phyloP scores from a whole-genome alignment of 129 eudicot species.

The Logfia minima region DNA sequence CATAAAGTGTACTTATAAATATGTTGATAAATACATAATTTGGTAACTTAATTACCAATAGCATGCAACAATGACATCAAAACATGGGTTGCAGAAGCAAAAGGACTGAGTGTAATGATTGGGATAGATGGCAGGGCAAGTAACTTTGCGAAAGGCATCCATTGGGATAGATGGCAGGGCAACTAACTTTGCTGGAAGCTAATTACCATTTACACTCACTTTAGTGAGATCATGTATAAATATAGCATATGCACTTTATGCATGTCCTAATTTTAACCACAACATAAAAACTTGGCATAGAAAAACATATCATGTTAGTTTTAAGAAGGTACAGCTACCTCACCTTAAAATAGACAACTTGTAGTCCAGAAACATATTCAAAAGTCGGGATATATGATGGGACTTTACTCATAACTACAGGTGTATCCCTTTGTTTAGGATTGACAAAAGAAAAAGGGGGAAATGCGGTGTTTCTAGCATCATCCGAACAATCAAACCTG shows the following conservation, averaged over 20 bases:
- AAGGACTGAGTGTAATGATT: slow-evolving; percentile 83
- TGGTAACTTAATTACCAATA: slow-evolving; percentile 54
- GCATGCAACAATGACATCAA: slow-evolving; percentile 70
- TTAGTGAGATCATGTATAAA: no score
- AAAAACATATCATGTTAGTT: neutral
- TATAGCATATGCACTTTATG: neutral
- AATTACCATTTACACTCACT: neutral
- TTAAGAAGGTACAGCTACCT: neutral
- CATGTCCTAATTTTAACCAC: no score
- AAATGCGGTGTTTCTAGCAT: slow-evolving; percentile 65
- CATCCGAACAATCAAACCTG: slow-evolving; percentile 82
- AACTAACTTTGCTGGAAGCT: slow-evolving; percentile 74
- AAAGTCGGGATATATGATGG: slow-evolving; percentile 75
- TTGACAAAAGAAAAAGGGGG: slow-evolving; percentile 81
- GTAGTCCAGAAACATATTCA: slow-evolving; percentile 52
- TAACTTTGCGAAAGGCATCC: no score
- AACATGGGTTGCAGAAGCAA: slow-evolving; percentile 71
- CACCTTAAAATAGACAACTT: slow-evolving; percentile 65
- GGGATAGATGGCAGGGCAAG: slow-evolving; percentile 60
- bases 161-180: slow-evolving; percentile 64
- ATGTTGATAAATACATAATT: neutral
- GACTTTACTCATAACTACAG: slow-evolving; percentile 31
- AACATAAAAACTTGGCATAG: no score
- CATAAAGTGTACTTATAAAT: neutral
- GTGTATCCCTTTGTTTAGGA: slow-evolving; percentile 61